Evolutionary conservation across 305 asterid genomes (phyloP).

Genomic region (Fraxinus velutina): DNA sequence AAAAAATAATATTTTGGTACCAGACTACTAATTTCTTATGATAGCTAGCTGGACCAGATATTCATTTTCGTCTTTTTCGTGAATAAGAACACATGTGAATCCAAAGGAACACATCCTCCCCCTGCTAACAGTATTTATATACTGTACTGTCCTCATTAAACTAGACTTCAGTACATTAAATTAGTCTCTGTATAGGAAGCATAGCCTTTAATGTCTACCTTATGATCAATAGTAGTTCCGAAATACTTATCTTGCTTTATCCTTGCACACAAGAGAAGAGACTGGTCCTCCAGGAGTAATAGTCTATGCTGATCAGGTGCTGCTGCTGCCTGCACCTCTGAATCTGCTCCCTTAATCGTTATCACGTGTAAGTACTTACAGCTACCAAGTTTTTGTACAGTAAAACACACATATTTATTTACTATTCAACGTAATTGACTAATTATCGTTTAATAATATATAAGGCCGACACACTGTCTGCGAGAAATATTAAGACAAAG

Average conservation of each 20-base stretch:
- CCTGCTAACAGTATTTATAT: neutral
- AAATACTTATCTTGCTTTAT: neutral
- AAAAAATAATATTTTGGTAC: neutral
- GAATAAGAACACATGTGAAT: neutral
- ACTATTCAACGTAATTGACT: neutral
- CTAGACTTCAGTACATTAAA: neutral
- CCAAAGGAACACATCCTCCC: neutral
- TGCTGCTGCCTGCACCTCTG: conserved; percentile 15
- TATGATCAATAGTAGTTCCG: neutral
- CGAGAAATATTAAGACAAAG: neutral
- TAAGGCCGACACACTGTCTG: neutral
- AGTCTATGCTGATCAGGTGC: conserved; percentile 37
- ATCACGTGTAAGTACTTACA: conserved; percentile 21
- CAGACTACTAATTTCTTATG: neutral
- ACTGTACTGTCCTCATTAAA: neutral
- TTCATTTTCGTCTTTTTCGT: neutral
- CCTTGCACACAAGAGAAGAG: neutral
- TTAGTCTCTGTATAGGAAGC: conserved; percentile 2
- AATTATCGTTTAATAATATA: neutral
- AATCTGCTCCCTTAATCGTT: neutral
- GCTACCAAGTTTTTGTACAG: conserved; percentile 6
- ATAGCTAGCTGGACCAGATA: neutral
- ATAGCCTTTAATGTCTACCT: neutral
- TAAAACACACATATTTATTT: neutral
- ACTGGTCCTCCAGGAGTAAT: neutral